phyloP scores from a whole-genome alignment of 2,329 filamentous ascomycete genomes.

The Drechslerella dactyloides region DNA sequence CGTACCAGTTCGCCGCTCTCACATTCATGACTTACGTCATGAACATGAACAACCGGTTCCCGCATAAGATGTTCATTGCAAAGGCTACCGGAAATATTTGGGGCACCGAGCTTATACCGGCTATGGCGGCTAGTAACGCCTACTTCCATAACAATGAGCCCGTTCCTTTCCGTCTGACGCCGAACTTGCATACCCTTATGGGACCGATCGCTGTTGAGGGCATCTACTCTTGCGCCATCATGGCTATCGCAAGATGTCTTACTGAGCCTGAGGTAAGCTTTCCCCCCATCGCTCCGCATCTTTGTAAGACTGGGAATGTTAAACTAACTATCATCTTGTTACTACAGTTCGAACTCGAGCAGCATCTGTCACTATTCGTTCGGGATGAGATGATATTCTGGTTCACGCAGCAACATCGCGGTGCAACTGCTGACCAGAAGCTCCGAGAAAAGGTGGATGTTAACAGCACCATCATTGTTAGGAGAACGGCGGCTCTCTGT shows the following conservation, averaged over 20 bases:
- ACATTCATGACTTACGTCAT: slow-evolving; percentile 99
- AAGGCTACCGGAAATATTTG: slow-evolving; percentile 89
- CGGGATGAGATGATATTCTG: slow-evolving; percentile 98
- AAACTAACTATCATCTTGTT: slow-evolving; percentile 18
- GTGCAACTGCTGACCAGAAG: slow-evolving; percentile 67
- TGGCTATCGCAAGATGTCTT: slow-evolving; percentile 93
- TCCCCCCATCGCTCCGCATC: not conserved
- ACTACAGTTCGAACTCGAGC: slow-evolving; percentile 77
- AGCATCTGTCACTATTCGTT: slow-evolving; percentile 91
- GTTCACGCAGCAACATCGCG: slow-evolving; percentile 81
- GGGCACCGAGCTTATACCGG: slow-evolving; percentile 91
- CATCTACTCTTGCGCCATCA: slow-evolving; percentile 91
- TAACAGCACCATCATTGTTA: slow-evolving; percentile 91
- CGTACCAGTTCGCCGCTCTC: slow-evolving; percentile 90
- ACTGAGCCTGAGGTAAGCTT: slow-evolving; percentile 73
- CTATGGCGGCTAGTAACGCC: slow-evolving; percentile 81
- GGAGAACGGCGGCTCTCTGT: slow-evolving; percentile 83
- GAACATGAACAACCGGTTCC: slow-evolving; percentile 94
- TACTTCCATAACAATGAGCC: slow-evolving; percentile 94
- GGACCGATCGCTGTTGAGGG: slow-evolving; percentile 94
- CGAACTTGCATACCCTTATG: slow-evolving; percentile 94
- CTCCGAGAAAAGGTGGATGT: slow-evolving; percentile 79
- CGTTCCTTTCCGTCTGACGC: slow-evolving; percentile 95
- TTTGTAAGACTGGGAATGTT: slow-evolving; percentile 14
- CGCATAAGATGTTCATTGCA: slow-evolving; percentile 92